Percentiles rank a stretch among this genome's conserved stretches.
Evolutionary conservation across 441 rosid species (phyloP).

Genomic region (Jatropha multifida): DNA sequence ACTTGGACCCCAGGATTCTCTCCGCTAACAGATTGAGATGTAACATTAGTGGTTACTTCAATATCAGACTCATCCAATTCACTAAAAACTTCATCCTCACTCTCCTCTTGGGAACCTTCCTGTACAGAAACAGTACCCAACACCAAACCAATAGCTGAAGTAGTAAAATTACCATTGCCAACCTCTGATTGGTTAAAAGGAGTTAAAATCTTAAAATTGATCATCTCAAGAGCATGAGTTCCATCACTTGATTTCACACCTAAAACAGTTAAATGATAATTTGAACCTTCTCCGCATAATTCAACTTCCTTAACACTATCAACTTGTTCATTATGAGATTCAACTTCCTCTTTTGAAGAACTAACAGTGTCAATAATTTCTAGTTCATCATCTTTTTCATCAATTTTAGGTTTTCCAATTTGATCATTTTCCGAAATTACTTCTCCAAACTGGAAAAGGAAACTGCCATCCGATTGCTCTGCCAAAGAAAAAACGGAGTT

Average conservation of each 20-base stretch:
- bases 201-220: slow-evolving; percentile 23
- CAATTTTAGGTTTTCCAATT: slow-evolving; percentile 25
- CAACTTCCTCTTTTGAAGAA: slow-evolving; percentile 6
- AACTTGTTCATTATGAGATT: slow-evolving; percentile 8
- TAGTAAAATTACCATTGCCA: slow-evolving; percentile 12
- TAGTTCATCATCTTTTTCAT: not conserved
- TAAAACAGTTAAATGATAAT: not conserved
- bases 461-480: slow-evolving; percentile 64
- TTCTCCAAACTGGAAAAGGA: slow-evolving; percentile 63
- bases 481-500: slow-evolving; percentile 15
- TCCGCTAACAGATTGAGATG: slow-evolving; percentile 26
- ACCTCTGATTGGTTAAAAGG: slow-evolving; percentile 9
- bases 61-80: slow-evolving; percentile 2
- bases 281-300: not conserved
- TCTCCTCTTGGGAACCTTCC: slow-evolving; percentile 14
- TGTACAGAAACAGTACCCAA: slow-evolving; percentile 15
- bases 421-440: slow-evolving; percentile 27
- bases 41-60: slow-evolving; percentile 17
- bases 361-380: not conserved
- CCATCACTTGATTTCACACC: slow-evolving; percentile 11
- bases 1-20: slow-evolving; percentile 23
- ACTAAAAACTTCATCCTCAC: slow-evolving; percentile 19
- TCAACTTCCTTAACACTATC: slow-evolving; percentile 18
- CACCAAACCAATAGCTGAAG: slow-evolving; percentile 16
- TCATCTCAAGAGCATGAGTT: slow-evolving; percentile 9